Evolutionary conservation across 2,329 filamentous ascomycete species (phyloP), one percentile per base, ranked within the genome.

Genomic region (Venturia nashicola): DNA sequence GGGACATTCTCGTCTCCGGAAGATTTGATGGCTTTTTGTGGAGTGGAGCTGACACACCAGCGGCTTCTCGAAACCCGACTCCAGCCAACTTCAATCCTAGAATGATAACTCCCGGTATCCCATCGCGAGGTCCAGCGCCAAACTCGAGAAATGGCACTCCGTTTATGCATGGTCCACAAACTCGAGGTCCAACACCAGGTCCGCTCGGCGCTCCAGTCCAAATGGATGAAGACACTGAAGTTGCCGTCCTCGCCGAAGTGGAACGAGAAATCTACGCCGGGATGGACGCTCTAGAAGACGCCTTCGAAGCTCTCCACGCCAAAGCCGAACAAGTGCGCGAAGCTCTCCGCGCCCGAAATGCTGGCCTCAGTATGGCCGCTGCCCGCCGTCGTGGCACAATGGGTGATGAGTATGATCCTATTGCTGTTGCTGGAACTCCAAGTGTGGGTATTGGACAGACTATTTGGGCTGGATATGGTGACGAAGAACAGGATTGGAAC

Each of bases 11-110:
- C 14, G 90, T 88, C 5, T 97, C 93, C 0, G 93, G 93, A 36
- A 88, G 93, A 36, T 97, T 97, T 70, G 92, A 97, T 71, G 93
- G 93, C 4, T 97, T 97, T 76, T 81, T 97, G 23, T 96, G 93
- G 85, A 96, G 91, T 55, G 93, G 93, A 27, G 91, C 90, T 7
- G 92, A 97, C 67, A 32, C 63, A 20, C 43, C 71, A 85, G 79
- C 62, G 77, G 2, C 85, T 84, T 68, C 59, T 8, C 57, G 59
- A 34, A 40, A 39, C 12, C 34, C 59, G 7, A 65, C 63, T 40
- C 63, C 63, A 11, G 39, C 44, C 44, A 36, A 51, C 43, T 57
- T 57, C 16, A 57, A 36, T 20, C 51, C 51, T 8, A 46, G 61
- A n/a, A 57, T 27, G 36, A 46, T 40, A 20, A 65, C 63, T 7